Evolutionary conservation across 345 rosid species (phyloP), one percentile per base, ranked within the genome.

Genomic region (Odontarrhena argentea): DNA sequence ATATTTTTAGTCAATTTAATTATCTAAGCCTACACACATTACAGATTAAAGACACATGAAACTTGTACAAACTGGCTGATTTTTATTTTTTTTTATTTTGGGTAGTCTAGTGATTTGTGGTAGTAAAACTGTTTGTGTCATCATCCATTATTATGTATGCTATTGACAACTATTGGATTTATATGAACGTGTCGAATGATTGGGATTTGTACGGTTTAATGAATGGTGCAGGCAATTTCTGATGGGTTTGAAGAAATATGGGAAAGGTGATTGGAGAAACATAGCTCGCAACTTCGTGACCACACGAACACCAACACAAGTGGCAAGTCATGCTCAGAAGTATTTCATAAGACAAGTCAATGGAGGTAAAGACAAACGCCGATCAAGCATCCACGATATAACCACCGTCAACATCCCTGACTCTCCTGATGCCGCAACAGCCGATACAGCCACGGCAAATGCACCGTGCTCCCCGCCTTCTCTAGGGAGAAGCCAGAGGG

Each of bases 281-380:
- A 94, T 94, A 68, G 91, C 99, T 1, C 84, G 99, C 49, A 81
- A 88, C 61, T 91, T 86, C 32, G 99, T 94, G 80, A 87, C 83
- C 3, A 80, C 87, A 30, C 65, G 99, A 47, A 94, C 99, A 12
- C 97, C 99, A 1, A 94, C 99, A 51, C 97, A 94, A 79, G 99
- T 94, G 10, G 99, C 99, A 1, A 94, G 99, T 70, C 99, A 94
- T 74, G 99, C 99, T 55, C 99, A 91, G n/a, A 94, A 94, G 78
- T 94, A 91, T 76, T 94, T 88, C 74, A 91, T 91, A 78, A 60
- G 99, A 71, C 99, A 94, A 77, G 84, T 78, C 55, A 87, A 85
- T 1, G 97, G 97, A 11, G 93, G 97, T 36, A 94, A 94, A 60
- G 99, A 94, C 76, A 94, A 88, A 87, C 82, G 93, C 66, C 76